Conservation (phyloP, 148 eudicot genomes). For the Beta vulgaris region DNA sequence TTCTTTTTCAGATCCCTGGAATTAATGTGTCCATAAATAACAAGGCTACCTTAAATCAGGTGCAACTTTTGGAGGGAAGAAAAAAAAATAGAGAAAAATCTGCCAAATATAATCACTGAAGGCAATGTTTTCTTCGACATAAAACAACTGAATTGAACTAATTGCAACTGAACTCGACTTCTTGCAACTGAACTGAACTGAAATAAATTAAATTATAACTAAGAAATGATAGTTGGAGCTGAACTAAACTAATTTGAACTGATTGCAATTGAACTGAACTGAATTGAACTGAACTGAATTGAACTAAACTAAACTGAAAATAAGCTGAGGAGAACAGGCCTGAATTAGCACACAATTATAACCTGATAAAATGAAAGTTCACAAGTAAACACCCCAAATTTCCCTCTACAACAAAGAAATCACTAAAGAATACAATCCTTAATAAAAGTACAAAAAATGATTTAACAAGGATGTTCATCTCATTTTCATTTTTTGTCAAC, state of each 20-base stretch:
- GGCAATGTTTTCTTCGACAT: too few species aligned
- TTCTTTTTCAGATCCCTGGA: background rate
- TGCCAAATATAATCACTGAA: background rate
- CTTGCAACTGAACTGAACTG: too few species aligned
- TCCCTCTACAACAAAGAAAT: background rate
- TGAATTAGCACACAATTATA: background rate
- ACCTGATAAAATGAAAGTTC: conserved; percentile 7
- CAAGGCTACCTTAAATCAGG: background rate
- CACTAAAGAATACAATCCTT: background rate
- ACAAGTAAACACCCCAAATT: background rate
- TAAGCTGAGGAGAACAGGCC: too few species aligned
- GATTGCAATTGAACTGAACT: too few species aligned
- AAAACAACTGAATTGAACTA: too few species aligned
- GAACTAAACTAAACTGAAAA: too few species aligned
- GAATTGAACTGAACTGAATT: too few species aligned
- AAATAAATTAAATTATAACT: too few species aligned
- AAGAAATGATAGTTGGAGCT: too few species aligned
- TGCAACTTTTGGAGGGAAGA: too few species aligned
- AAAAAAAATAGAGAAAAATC: background rate
- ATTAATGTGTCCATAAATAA: background rate
- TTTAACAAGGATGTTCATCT: background rate
- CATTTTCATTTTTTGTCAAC: background rate
- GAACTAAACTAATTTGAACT: too few species aligned
- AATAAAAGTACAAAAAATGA: background rate
- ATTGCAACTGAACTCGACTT: too few species aligned